phyloP scores from a whole-genome alignment of 495 filamentous ascomycete genomes.

The Penicillium robsamsonii region DNA sequence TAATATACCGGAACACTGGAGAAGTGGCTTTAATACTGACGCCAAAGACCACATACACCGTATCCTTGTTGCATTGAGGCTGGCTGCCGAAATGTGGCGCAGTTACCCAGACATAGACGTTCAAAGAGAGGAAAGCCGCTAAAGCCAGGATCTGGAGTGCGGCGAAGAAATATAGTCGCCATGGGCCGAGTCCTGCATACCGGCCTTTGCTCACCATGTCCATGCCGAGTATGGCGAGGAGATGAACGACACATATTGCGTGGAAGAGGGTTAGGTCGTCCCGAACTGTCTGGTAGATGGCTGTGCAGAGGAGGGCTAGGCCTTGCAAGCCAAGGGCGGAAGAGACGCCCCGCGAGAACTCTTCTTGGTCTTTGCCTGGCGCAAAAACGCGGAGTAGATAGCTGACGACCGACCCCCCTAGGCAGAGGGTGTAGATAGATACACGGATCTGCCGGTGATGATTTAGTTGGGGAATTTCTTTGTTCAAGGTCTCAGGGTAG shows the following conservation, averaged over 20 bases:
- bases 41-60: slow-evolving; percentile 20
- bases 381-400: slow-evolving; percentile 17
- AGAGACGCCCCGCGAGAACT: slow-evolving; percentile 19
- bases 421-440: slow-evolving; percentile 21
- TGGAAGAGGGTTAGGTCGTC: slow-evolving; percentile 21
- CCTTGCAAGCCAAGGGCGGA: slow-evolving; percentile 22
- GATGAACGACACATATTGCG: slow-evolving; percentile 20
- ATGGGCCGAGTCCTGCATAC: slow-evolving; percentile 18
- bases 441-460: slow-evolving; percentile 13
- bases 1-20: slow-evolving; percentile 21
- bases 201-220: slow-evolving; percentile 22
- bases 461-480: not conserved
- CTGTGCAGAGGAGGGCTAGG: slow-evolving; percentile 21
- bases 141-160: slow-evolving; percentile 14
- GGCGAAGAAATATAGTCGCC: slow-evolving; percentile 17
- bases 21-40: slow-evolving; percentile 19
- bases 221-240: slow-evolving; percentile 17
- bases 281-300: slow-evolving; percentile 21
- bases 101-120: slow-evolving; percentile 20
- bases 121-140: slow-evolving; percentile 19
- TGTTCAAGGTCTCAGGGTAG: not conserved
- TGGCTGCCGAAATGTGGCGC: slow-evolving; percentile 19
- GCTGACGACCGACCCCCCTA: slow-evolving; percentile 19
- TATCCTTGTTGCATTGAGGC: slow-evolving; percentile 13
- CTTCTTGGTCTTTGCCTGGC: slow-evolving; percentile 19